phyloP scores from a whole-genome alignment of 2,329 filamentous ascomycete genomes.

The Pseudogymnoascus sp. region DNA sequence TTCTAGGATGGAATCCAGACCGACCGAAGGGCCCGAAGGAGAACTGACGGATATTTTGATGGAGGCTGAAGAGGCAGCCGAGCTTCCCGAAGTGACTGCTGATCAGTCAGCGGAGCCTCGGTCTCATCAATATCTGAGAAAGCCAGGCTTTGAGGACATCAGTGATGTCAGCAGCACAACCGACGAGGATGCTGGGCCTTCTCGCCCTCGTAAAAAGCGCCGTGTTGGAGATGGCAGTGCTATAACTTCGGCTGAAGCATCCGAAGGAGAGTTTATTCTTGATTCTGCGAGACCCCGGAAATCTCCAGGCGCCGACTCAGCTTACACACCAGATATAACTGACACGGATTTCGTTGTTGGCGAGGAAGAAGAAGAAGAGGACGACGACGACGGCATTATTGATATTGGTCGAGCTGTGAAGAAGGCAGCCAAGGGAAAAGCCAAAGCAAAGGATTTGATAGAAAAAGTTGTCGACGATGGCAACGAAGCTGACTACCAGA shows the following conservation, averaged over 20 bases:
- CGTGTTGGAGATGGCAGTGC: slow-evolving; percentile 31
- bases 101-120: slow-evolving; percentile 39
- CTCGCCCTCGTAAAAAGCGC: slow-evolving; percentile 52
- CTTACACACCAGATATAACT: slow-evolving; percentile 23
- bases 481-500: slow-evolving; percentile 72
- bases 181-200: slow-evolving; percentile 46
- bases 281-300: slow-evolving; percentile 18
- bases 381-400: slow-evolving; percentile 34
- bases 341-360: slow-evolving; percentile 24
- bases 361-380: slow-evolving; percentile 31
- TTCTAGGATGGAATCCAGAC: slow-evolving; percentile 56
- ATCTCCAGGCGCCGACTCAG: slow-evolving; percentile 30
- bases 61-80: slow-evolving; percentile 62
- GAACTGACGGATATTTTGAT: slow-evolving; percentile 70
- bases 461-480: slow-evolving; percentile 66
- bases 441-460: slow-evolving; percentile 23
- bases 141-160: slow-evolving; percentile 61
- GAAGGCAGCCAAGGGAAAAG: slow-evolving; percentile 23
- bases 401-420: slow-evolving; percentile 34
- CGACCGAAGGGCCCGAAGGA: slow-evolving; percentile 51
- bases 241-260: slow-evolving; percentile 32
- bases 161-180: slow-evolving; percentile 29
- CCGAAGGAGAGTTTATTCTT: slow-evolving; percentile 24
- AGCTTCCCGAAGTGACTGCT: slow-evolving; percentile 34
- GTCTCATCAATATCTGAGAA: slow-evolving; percentile 66